Percentiles rank a stretch among this genome's conserved stretches.
phyloP scores from a whole-genome alignment of 805 yeast genomes.

The Lipomyces orientalis region DNA sequence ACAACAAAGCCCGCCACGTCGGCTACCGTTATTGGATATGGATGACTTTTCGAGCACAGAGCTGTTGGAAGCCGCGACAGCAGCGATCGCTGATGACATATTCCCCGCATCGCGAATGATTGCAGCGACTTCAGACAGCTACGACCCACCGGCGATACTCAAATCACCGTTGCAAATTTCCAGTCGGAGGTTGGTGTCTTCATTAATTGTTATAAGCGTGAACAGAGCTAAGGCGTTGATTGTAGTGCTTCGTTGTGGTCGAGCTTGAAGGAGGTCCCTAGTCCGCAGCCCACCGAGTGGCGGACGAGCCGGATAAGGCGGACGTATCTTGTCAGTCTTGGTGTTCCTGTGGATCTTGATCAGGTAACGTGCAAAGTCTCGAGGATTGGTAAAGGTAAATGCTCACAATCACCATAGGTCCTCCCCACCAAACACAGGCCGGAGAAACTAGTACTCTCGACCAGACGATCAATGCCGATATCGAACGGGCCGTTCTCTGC shows the following conservation, averaged over 20 bases:
- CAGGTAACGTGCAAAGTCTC: constrained; percentile 45
- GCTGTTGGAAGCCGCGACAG: constrained; percentile 25
- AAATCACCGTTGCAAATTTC: constrained; percentile 11
- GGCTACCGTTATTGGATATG: constrained; percentile 2
- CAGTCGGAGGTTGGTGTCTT: constrained; percentile 10
- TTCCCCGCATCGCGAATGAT: constrained; percentile 26
- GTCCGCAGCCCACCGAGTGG: constrained; percentile 70
- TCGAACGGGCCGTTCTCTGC: neutral
- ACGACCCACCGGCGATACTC: constrained; percentile 9
- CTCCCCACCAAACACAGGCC: constrained; percentile 43
- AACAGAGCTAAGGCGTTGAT: neutral
- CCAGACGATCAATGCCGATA: neutral
- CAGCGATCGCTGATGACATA: constrained; percentile 19
- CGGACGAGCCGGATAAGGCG: constrained; percentile 67
- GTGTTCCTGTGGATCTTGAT: constrained; percentile 75
- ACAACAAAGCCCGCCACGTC: neutral
- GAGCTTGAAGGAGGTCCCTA: constrained; percentile 56
- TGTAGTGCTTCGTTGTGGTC: constrained; percentile 46
- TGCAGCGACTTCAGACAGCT: constrained; percentile 20
- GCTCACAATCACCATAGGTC: constrained; percentile 33
- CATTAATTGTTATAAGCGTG: neutral
- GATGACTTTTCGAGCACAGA: constrained; percentile 25
- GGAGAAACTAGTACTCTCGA: constrained; percentile 40
- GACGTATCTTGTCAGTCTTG: constrained; percentile 65
- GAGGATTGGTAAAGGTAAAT: neutral